Conservation (phyloP, 371 early-diverging fungal genomes). For the Mortierella sp. region DNA sequence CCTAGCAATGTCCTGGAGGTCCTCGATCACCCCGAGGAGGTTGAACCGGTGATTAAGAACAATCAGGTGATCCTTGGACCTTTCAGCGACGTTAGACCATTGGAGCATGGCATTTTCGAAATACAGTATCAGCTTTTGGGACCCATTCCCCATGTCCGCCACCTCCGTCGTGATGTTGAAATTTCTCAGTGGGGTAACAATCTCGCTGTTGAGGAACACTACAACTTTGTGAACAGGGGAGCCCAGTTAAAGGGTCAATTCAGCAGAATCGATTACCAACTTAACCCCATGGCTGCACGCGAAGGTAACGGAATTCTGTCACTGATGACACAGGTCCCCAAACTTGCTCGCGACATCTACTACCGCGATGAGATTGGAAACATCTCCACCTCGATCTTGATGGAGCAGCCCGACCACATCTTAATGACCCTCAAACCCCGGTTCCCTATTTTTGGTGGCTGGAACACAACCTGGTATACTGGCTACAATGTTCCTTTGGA, state of each 20-base stretch:
- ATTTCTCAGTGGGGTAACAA: conserved; percentile 91
- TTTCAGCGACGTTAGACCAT: conserved; percentile 60
- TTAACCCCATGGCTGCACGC: conserved; percentile 59
- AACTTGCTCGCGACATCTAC: conserved; percentile 79
- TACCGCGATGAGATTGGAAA: conserved; percentile 96
- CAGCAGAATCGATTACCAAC: conserved; percentile 77
- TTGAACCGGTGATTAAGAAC: conserved; percentile 58
- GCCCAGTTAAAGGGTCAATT: conserved; percentile 85
- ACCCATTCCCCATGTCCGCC: conserved; percentile 75
- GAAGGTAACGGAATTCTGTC: conserved; percentile 70
- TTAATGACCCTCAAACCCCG: conserved; percentile 86
- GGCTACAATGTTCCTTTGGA: conserved; percentile 86
- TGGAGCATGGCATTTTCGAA: conserved; percentile 60
- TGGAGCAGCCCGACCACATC: conserved; percentile 60
- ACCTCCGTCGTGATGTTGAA: conserved; percentile 79
- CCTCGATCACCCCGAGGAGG: conserved; percentile 31
- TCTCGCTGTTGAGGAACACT: conserved; percentile 88
- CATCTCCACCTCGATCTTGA: conserved; percentile 91
- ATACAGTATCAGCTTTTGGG: conserved; percentile 80
- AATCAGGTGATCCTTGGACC: conserved; percentile 86
- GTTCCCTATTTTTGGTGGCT: conserved; percentile 95
- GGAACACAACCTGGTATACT: conserved; percentile 95
- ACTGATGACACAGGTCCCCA: conserved; percentile 72
- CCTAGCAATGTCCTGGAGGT: conserved; percentile 32
- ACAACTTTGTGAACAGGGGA: conserved; percentile 83